Evolutionary conservation across 139 green algal species (phyloP).

Genomic region (Astrephomene gubernaculifera): DNA sequence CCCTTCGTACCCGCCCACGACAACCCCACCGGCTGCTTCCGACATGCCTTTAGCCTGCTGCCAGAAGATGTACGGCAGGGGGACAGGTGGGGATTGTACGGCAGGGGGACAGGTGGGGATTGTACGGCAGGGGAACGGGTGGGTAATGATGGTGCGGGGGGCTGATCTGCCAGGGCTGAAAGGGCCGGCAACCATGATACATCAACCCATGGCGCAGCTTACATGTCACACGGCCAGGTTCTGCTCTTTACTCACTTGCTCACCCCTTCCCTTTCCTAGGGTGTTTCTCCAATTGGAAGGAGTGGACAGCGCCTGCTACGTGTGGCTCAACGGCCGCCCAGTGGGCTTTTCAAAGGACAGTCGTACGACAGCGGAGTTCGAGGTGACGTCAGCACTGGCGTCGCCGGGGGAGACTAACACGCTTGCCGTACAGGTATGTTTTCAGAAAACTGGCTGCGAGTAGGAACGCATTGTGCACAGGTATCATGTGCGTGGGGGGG

Average conservation of each 20-base stretch:
- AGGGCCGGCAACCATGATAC: no score
- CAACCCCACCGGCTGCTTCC: constrained; percentile 97
- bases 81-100: background rate
- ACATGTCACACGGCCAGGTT: background rate
- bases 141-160: background rate
- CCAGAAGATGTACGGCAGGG: background rate
- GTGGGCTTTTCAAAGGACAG: constrained; percentile 95
- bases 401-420: constrained; percentile 60
- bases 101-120: no score
- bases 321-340: constrained; percentile 91
- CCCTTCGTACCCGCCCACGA: constrained; percentile 80
- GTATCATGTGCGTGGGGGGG: no score
- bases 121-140: background rate
- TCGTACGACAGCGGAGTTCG: constrained; percentile 94
- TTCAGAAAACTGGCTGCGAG: no score
- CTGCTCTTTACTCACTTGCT: background rate
- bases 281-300: constrained; percentile 90
- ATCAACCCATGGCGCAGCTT: background rate
- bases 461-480: no score
- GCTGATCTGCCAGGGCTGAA: no score
- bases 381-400: constrained; percentile 76
- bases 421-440: constrained; percentile 82
- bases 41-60: constrained; percentile 65
- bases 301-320: constrained; percentile 89
- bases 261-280: background rate